A percentile compares a stretch with the other conserved stretches of the same genome.
Evolutionary conservation across 2,329 filamentous ascomycete species (phyloP).

Genomic region (Aaosphaeria arxii): DNA sequence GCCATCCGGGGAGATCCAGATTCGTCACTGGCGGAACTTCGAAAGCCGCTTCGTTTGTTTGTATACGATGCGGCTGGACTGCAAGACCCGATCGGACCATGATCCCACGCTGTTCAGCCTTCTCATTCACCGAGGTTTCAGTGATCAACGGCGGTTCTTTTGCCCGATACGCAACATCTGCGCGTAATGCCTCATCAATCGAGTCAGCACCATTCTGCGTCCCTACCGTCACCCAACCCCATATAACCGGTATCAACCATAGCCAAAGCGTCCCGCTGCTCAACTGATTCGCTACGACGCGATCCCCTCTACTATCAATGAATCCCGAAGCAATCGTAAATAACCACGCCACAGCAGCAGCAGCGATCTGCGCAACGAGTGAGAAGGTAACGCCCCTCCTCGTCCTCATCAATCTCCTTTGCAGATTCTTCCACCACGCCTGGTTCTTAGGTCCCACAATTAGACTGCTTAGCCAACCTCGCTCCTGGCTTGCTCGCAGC

Average conservation of each 20-base stretch:
- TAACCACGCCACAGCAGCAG: constrained; percentile 13
- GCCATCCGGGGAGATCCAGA: constrained; percentile 10
- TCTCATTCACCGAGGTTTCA: constrained; percentile 6
- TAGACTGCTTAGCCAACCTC: constrained; percentile 14
- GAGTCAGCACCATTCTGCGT: constrained; percentile 11
- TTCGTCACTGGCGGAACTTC: constrained; percentile 10
- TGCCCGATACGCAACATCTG: constrained; percentile 8
- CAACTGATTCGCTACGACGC: constrained; percentile 11
- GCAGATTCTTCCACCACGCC: constrained; percentile 13
- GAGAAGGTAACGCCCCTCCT: constrained; percentile 15
- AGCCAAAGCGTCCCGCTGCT: constrained; percentile 17
- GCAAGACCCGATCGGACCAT: constrained; percentile 7
- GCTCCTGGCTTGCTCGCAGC: constrained; percentile 10
- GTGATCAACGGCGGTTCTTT: constrained; percentile 8
- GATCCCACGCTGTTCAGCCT: constrained; percentile 8
- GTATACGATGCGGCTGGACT: constrained; percentile 8
- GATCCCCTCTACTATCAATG: constrained; percentile 9
- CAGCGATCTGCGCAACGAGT: constrained; percentile 15
- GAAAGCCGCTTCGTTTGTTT: constrained; percentile 11
- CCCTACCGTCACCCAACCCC: constrained; percentile 17
- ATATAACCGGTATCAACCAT: constrained; percentile 19
- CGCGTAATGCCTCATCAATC: constrained; percentile 14
- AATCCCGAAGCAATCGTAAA: constrained; percentile 14
- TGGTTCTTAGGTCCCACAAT: constrained; percentile 14
- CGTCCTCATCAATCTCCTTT: constrained; percentile 9